Conservation (phyloP, 2,329 filamentous ascomycete genomes). For the Colletotrichum abscissum region DNA sequence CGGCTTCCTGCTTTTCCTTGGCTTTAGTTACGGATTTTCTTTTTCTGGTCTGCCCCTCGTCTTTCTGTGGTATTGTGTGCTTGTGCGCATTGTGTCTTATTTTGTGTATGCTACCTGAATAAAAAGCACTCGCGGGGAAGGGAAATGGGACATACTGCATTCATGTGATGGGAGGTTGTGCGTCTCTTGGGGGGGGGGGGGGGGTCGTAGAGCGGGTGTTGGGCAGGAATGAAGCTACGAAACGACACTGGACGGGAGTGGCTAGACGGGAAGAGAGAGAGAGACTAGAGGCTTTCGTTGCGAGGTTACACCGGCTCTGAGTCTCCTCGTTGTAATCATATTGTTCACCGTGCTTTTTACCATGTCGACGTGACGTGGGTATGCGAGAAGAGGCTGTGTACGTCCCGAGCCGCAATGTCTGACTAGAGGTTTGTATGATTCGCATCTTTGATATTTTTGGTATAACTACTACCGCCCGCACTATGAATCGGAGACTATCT, state of each 20-base stretch:
- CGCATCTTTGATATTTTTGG: too few relatives aligned
- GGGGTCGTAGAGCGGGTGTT: not conserved
- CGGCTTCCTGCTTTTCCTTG: constrained; percentile 22
- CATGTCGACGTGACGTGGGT: not conserved
- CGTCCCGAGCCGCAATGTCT: too few relatives aligned
- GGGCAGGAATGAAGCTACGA: constrained; percentile 9
- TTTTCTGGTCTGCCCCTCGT: constrained; percentile 9
- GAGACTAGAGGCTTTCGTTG: not conserved
- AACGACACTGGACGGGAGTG: not conserved
- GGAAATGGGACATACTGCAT: not conserved
- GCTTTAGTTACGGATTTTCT: not conserved
- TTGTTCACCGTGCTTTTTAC: not conserved
- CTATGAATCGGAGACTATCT: too few relatives aligned
- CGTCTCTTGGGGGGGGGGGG: not conserved
- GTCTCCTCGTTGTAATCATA: not conserved
- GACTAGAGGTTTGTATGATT: too few relatives aligned
- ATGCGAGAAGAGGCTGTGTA: too few relatives aligned
- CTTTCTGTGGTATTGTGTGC: constrained; percentile 1
- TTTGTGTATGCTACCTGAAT: constrained; percentile 11
- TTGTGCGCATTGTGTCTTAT: not conserved
- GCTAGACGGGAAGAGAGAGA: not conserved
- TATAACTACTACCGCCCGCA: too few relatives aligned
- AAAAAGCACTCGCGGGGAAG: not conserved
- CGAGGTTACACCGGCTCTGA: not conserved
- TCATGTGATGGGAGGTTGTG: not conserved